phyloP scores from a whole-genome alignment of 75 land plant species.

The Pinus albicaulis region DNA sequence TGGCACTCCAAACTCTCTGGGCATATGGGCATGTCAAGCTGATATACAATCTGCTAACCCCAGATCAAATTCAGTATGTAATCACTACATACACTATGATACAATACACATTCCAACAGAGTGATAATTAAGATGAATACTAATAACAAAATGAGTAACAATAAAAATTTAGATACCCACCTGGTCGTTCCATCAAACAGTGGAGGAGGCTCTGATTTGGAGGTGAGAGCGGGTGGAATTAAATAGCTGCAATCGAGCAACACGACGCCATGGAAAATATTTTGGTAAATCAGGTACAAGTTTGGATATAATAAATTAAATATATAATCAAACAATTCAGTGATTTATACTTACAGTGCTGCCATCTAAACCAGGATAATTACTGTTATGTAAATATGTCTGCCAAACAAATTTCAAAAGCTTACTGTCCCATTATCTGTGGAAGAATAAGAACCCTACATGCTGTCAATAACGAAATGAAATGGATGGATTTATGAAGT shows the following conservation, averaged over 20 bases:
- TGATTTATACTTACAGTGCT: background rate
- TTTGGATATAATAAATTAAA: background rate
- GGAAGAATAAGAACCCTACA: too few relatives aligned
- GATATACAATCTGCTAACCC: constrained; percentile 25
- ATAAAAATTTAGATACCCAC: constrained; percentile 12
- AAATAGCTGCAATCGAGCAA: background rate
- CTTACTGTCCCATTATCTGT: background rate
- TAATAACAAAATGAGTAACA: background rate
- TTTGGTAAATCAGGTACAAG: background rate
- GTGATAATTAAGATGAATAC: background rate
- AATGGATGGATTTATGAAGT: too few relatives aligned
- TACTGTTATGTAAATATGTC: background rate
- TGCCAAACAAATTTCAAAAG: constrained; percentile 2
- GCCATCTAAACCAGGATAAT: background rate
- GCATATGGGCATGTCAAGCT: constrained; percentile 30
- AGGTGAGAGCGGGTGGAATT: constrained; percentile 41
- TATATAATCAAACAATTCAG: background rate
- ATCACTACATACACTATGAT: background rate
- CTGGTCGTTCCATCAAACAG: constrained; percentile 73
- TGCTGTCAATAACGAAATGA: too few relatives aligned
- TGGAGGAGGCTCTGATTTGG: constrained; percentile 50
- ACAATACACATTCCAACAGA: background rate
- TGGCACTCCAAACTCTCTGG: constrained; percentile 32
- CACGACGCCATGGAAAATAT: background rate
- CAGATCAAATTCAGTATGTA: background rate